Evolutionary conservation across 1,139 yeast species (phyloP), one percentile per base, ranked within the genome.

Genomic region (Geotrichum cucujoidarum): DNA sequence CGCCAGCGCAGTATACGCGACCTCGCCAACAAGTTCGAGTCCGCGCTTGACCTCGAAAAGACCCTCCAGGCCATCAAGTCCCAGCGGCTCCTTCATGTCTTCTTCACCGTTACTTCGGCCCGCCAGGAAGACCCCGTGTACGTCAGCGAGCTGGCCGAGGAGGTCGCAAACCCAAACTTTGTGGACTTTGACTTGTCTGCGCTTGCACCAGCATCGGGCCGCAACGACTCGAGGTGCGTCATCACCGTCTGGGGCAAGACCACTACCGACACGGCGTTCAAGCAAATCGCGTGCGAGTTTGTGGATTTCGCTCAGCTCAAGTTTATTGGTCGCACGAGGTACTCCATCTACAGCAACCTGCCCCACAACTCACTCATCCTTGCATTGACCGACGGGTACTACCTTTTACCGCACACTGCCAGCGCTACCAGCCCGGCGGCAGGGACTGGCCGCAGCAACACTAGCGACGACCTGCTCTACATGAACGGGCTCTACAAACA

Each of bases 341-440:
- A 55, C 45, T 50, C 53, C 7, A 47, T 59, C 18, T 35, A 51
- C 22, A 37, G 49, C 37, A 46, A 50, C 43, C 58, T 54, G 38
- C 56, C 51, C 33, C 49, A 58, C 6, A 72, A 73, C 52, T 53
- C 69, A 4, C 40, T 73, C 3, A 49, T 74, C 1, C 37, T 74
- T 1, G 59, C 62, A 22, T 55, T 74, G 32, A 50, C 60, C 1
- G 77, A 74, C 55, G 75, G 73, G 2, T 64, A 69, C 43, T 74
- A 74, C 47, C 45, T 57, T 14, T 44, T 53, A 13, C 60, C 61
- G 2, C 41, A 41, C 25, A 32, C 40, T 1, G 17, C 13, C 34
- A 30, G 42, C n/a, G 40, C 35, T n/a, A 50, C 52, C 5, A 43
- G 24, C 4, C 40, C 24, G n/a, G n/a, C n/a, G n/a, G n/a, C n/a